Evolutionary conservation across 768 basidiomycete genomes (phyloP).

Genomic region (Panellus pusillus): DNA sequence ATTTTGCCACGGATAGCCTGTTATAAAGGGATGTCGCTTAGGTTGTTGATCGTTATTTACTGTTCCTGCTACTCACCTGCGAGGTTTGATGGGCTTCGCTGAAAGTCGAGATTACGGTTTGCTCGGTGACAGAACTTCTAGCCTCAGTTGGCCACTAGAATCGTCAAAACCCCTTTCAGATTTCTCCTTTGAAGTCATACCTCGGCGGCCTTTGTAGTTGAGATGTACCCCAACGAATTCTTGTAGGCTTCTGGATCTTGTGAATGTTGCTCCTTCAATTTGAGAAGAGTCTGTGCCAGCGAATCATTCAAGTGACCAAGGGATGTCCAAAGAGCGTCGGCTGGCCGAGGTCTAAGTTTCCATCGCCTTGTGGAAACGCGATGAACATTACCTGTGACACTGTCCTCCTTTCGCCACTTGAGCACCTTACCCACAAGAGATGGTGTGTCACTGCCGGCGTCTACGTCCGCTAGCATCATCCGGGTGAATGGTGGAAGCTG

Average conservation of each 20-base stretch:
- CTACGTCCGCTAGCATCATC: conserved; percentile 92
- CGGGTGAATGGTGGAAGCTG: conserved; percentile 81
- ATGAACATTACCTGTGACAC: conserved; percentile 46
- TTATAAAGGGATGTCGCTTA: neutral
- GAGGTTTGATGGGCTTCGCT: conserved; percentile 55
- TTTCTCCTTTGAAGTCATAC: conserved; percentile 28
- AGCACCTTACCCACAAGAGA: conserved; percentile 90
- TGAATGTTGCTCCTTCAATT: conserved; percentile 50
- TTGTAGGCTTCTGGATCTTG: conserved; percentile 51
- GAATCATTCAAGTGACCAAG: conserved; percentile 64
- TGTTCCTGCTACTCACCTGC: conserved; percentile 43
- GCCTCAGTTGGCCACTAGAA: conserved; percentile 63
- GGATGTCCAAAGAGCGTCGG: conserved; percentile 62
- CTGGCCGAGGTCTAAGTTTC: conserved; percentile 33
- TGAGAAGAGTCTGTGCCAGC: conserved; percentile 51
- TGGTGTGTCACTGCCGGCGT: conserved; percentile 95
- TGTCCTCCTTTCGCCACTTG: conserved; percentile 77
- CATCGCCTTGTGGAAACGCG: neutral
- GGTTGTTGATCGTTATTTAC: neutral
- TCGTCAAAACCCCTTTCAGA: neutral
- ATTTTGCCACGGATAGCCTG: conserved; percentile 79
- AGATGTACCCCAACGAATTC: conserved; percentile 60
- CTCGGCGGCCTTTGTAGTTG: conserved; percentile 59
- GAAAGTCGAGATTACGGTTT: conserved; percentile 53
- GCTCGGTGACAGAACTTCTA: conserved; percentile 43